Percentiles rank a stretch among this genome's conserved stretches.
These are phyloP conservation scores for Pseudocercospora fuligena DNA, from an alignment of 2,329 filamentous ascomycete species.

Conservation along the genomic window DNA sequence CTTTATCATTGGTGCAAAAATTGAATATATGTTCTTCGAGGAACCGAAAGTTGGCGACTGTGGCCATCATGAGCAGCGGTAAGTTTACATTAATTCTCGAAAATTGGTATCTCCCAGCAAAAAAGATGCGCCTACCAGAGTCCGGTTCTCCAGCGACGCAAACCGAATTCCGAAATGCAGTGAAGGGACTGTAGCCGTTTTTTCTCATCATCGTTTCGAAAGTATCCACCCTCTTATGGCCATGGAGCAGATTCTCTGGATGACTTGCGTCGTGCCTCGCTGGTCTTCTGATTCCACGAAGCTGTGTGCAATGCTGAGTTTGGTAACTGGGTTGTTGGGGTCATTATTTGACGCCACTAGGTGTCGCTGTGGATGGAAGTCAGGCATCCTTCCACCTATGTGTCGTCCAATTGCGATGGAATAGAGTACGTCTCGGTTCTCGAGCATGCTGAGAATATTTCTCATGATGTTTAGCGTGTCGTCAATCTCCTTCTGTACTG, in stretches of 20 bases:
- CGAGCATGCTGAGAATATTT: slow-evolving; percentile 74
- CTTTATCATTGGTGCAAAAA: neutral
- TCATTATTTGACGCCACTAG: slow-evolving; percentile 35
- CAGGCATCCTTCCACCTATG: slow-evolving; percentile 64
- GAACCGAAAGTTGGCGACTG: neutral
- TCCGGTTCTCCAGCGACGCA: slow-evolving; percentile 1
- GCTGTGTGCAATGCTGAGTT: slow-evolving; percentile 54
- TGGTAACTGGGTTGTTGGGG: slow-evolving; percentile 48
- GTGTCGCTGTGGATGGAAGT: slow-evolving; percentile 43
- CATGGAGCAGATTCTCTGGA: slow-evolving; percentile 56
- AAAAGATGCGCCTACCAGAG: neutral
- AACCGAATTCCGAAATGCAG: neutral
- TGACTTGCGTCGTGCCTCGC: slow-evolving; percentile 52
- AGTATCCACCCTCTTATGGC: slow-evolving; percentile 50
- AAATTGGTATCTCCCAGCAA: neutral
- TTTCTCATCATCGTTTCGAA: slow-evolving; percentile 33
- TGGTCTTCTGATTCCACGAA: slow-evolving; percentile 55
- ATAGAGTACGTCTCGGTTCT: slow-evolving; percentile 90
- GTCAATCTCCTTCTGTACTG: slow-evolving; percentile 62
- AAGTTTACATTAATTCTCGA: neutral
- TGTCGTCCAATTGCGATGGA: slow-evolving; percentile 82
- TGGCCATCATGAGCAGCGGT: neutral
- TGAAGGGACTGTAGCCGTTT: neutral
- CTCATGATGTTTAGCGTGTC: slow-evolving; percentile 69
- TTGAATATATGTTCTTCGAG: neutral